These are phyloP conservation scores for Silene vulgaris DNA, from an alignment of 179 eudicot species.

Conservation along the genomic window DNA sequence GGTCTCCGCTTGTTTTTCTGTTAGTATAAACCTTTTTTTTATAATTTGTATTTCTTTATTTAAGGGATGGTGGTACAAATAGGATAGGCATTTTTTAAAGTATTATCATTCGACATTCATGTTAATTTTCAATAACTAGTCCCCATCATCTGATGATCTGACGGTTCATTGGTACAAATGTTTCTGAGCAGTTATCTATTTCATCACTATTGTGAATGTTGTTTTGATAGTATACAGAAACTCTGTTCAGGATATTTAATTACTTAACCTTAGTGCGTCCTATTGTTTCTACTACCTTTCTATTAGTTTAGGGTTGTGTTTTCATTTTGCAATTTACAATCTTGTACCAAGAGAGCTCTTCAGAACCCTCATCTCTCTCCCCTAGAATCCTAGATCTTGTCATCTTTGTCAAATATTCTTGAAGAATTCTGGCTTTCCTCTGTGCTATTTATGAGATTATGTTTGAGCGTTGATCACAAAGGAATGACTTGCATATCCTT, in stretches of 20 bases:
- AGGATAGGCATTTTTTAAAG: not conserved
- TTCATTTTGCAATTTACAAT: not conserved
- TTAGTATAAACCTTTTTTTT: not conserved
- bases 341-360: slow-evolving; percentile 1
- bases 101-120: not conserved
- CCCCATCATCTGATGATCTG: not conserved
- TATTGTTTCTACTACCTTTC: not conserved
- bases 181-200: not conserved
- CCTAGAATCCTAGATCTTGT: not conserved
- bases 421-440: slow-evolving; percentile 3
- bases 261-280: slow-evolving; percentile 2
- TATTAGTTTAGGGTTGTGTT: not conserved
- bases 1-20: not conserved
- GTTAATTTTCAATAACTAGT: not conserved
- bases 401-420: slow-evolving; percentile 7
- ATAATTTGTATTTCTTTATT: not conserved
- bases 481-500: slow-evolving; percentile 25
- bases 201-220: not conserved
- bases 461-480: slow-evolving; percentile 15
- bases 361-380: not conserved
- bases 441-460: not conserved
- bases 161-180: not conserved
- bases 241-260: not conserved
- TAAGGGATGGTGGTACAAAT: not conserved
- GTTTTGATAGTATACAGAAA: slow-evolving; percentile 3